Evolutionary conservation across 2,329 filamentous ascomycete species (phyloP).

Genomic region (Cryphonectria japonica): DNA sequence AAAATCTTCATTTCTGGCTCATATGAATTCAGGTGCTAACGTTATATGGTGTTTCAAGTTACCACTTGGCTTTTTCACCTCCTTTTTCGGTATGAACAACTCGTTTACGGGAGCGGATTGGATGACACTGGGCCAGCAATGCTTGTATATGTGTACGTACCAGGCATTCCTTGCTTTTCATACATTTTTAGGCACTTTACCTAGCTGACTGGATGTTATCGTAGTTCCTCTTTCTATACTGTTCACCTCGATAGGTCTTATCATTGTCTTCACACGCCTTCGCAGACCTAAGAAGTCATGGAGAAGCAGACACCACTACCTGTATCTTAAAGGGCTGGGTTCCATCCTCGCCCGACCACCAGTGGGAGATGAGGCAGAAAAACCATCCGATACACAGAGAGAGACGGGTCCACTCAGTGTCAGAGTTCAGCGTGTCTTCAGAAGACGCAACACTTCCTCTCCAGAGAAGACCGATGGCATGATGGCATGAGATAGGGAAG

Average conservation of each 20-base stretch:
- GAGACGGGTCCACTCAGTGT: too few relatives aligned
- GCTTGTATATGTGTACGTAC: neutral
- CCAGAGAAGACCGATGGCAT: too few relatives aligned
- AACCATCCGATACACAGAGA: too few relatives aligned
- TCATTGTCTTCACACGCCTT: neutral
- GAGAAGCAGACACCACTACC: neutral
- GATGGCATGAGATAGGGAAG: too few relatives aligned
- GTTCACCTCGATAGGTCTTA: neutral
- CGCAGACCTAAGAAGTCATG: neutral
- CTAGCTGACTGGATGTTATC: neutral
- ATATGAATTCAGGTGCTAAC: neutral
- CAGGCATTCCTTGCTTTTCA: neutral
- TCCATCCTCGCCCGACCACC: too few relatives aligned
- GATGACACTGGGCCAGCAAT: slow-evolving; percentile 16
- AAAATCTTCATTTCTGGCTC: neutral
- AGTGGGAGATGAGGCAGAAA: too few relatives aligned
- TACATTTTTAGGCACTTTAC: neutral
- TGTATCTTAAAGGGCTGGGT: too few relatives aligned
- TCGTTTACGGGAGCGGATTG: neutral
- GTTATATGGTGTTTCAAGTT: neutral
- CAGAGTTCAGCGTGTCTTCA: too few relatives aligned
- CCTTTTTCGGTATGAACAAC: slow-evolving; percentile 28
- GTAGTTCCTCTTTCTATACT: neutral
- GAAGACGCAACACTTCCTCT: too few relatives aligned
- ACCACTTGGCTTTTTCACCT: slow-evolving; percentile 24